A percentile compares a stretch with the other conserved stretches of the same genome.
Evolutionary conservation across 768 basidiomycete genomes (phyloP).

Genomic region (Daedalea quercina): DNA sequence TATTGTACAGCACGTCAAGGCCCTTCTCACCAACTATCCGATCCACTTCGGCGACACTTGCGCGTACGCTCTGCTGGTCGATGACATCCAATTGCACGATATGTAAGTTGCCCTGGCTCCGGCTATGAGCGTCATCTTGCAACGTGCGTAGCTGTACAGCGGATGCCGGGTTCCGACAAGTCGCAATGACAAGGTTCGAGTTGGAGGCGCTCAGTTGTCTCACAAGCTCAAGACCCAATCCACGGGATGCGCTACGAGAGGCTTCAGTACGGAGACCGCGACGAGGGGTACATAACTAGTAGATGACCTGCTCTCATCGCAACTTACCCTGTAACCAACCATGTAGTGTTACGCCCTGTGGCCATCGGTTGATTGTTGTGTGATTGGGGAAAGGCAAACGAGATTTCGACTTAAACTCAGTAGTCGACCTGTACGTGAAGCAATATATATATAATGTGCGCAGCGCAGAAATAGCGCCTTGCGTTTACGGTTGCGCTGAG

Average conservation of each 20-base stretch:
- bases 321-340: no score
- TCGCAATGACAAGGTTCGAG: constrained; percentile 22
- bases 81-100: constrained; percentile 27
- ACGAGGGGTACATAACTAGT: no score
- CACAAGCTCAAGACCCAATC: constrained; percentile 24
- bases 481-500: no score
- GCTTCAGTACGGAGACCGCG: no score
- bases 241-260: constrained; percentile 21
- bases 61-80: constrained; percentile 20
- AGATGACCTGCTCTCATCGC: no score
- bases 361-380: no score
- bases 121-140: constrained; percentile 12
- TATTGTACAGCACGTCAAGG: constrained; percentile 24
- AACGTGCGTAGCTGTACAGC: constrained; percentile 19
- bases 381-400: no score
- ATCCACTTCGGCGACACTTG: constrained; percentile 17
- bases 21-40: constrained; percentile 22
- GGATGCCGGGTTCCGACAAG: constrained; percentile 21
- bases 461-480: no score
- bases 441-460: no score
- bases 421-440: no score
- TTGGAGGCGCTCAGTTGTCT: constrained; percentile 17
- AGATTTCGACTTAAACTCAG: no score
- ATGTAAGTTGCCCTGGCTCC: constrained; percentile 26
- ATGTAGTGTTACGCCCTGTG: no score